A percentile compares a stretch with the other conserved stretches of the same genome.
These are phyloP conservation scores for Teunomyces pallodes DNA, from an alignment of 805 yeast species.

Conservation along the genomic window DNA sequence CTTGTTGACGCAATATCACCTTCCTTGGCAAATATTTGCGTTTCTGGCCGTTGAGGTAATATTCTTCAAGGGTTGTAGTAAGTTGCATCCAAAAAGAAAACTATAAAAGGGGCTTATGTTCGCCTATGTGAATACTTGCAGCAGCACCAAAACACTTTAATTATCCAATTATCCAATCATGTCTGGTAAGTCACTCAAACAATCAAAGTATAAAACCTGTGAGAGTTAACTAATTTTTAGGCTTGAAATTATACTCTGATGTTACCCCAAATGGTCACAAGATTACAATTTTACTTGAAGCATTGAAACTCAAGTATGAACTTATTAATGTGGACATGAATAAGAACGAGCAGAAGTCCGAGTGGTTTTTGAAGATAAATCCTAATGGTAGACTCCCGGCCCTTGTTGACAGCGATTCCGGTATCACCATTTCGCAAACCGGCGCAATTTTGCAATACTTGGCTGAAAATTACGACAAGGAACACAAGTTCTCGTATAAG, in stretches of 20 bases:
- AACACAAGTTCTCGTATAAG: constrained; percentile 43
- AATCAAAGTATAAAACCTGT: neutral
- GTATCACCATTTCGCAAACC: constrained; percentile 52
- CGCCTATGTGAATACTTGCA: too few relatives aligned
- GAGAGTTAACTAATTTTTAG: neutral
- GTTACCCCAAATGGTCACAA: constrained; percentile 49
- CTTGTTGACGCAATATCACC: too few relatives aligned
- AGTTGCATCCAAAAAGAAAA: too few relatives aligned
- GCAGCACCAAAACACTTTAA: too few relatives aligned
- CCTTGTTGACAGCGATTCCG: constrained; percentile 40
- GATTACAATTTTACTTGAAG: constrained; percentile 38
- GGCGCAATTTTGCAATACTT: constrained; percentile 62
- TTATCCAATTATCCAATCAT: neutral
- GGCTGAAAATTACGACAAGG: constrained; percentile 59
- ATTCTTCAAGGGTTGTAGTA: too few relatives aligned
- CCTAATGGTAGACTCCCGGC: constrained; percentile 67
- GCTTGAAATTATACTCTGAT: constrained; percentile 27
- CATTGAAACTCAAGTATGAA: constrained; percentile 42
- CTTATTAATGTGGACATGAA: constrained; percentile 40
- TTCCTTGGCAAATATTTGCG: too few relatives aligned
- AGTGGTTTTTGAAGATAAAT: constrained; percentile 55
- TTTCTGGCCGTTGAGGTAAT: too few relatives aligned
- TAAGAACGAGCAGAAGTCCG: constrained; percentile 49
- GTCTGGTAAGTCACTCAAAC: neutral
- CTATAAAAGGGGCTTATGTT: too few relatives aligned